These are phyloP conservation scores for Plectosphaerella cucumerina DNA, from an alignment of 2,329 filamentous ascomycete genomes.

Conservation along the genomic window DNA sequence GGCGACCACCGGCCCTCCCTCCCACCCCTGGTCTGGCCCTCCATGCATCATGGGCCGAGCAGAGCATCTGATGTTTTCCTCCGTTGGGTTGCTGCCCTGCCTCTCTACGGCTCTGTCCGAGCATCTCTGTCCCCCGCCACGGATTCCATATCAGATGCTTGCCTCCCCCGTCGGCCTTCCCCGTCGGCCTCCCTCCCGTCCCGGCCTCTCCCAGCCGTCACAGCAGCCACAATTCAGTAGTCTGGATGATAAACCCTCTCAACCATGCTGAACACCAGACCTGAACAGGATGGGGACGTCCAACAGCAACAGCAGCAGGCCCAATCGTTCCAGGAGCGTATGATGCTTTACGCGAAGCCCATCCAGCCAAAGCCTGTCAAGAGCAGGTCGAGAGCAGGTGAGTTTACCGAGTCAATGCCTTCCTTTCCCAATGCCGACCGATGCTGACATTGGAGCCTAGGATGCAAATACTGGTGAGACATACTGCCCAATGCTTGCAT, in stretches of 20 bases:
- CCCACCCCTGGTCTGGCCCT: not conserved
- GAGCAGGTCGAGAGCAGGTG: constrained; percentile 14
- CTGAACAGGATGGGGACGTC: not conserved
- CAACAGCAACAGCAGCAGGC: not conserved
- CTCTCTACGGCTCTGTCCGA: not conserved
- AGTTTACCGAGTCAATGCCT: not conserved
- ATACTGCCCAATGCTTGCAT: not conserved
- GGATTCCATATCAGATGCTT: no score
- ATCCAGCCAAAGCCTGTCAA: constrained; percentile 12
- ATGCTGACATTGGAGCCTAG: constrained; percentile 6
- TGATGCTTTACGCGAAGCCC: constrained; percentile 11
- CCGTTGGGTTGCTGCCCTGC: not conserved
- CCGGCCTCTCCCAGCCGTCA: no score
- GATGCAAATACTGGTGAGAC: constrained; percentile 12
- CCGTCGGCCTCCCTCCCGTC: no score
- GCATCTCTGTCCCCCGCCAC: no score
- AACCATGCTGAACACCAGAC: not conserved
- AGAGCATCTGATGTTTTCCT: not conserved
- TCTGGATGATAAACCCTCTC: not conserved
- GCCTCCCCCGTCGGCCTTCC: no score
- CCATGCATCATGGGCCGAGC: not conserved
- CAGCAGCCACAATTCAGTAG: no score
- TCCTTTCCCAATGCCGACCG: not conserved
- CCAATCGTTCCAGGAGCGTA: not conserved
- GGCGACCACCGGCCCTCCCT: not conserved